Evolutionary conservation across 2,329 filamentous ascomycete genomes (phyloP).

Genomic region (Claviceps humidiphila): DNA sequence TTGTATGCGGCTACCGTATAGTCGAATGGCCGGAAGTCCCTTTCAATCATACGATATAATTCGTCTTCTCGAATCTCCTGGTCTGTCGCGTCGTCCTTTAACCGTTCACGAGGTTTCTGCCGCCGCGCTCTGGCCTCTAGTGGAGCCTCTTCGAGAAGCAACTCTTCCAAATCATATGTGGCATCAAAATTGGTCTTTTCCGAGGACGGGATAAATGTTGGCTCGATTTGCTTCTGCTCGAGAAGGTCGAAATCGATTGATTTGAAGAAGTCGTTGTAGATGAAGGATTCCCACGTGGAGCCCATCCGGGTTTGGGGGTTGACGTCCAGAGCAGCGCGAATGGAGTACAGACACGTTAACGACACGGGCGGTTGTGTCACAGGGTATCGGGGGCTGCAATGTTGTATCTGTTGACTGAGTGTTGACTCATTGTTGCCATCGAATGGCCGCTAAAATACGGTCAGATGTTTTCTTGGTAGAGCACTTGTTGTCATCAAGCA

Average conservation of each 20-base stretch:
- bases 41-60: constrained; percentile 86
- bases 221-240: constrained; percentile 76
- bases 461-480: no score
- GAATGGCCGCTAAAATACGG: constrained; percentile 63
- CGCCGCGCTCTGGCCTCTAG: constrained; percentile 82
- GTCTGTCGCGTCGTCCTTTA: constrained; percentile 88
- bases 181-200: constrained; percentile 99
- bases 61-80: constrained; percentile 93
- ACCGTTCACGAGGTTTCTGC: constrained; percentile 81
- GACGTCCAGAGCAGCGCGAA: constrained; percentile 68
- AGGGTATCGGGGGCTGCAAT: constrained; percentile 75
- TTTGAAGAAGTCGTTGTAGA: constrained; percentile 78
- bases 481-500: no score
- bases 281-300: constrained; percentile 75
- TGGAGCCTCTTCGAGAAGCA: constrained; percentile 86
- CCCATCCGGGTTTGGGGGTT: constrained; percentile 74
- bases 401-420: constrained; percentile 67
- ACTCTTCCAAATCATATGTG: constrained; percentile 90
- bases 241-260: constrained; percentile 72
- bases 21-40: constrained; percentile 87
- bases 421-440: constrained; percentile 77
- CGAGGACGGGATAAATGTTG: constrained; percentile 82
- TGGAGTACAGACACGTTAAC: constrained; percentile 76
- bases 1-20: constrained; percentile 75
- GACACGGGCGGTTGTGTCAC: constrained; percentile 85